Evolutionary conservation across 164 flowering plant species (phyloP), one percentile per base, ranked within the genome.

Genomic region (Stephania yunnanensis): DNA sequence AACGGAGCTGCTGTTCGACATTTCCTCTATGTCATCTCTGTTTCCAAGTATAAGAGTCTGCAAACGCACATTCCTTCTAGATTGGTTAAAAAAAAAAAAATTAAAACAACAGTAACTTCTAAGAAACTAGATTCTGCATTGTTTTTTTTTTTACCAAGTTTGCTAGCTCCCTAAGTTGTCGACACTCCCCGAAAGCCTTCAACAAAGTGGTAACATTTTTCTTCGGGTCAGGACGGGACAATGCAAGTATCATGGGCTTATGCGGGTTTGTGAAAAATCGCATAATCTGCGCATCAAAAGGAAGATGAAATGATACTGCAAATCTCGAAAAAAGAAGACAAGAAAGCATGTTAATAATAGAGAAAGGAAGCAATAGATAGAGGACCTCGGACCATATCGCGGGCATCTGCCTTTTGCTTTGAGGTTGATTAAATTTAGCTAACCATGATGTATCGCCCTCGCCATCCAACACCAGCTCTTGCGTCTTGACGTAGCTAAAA

Each of bases 221-320:
- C 83, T 92, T 92, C 0, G 94, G 97, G 80, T 92, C 97, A 70
- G 97, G 95, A 50, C 94, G 87, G 5, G 97, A 90, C 71, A 92
- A 74, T 66, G 97, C 97, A 5, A 92, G 89, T 74, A 91, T 92
- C 85, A 86, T 92, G 1, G 97, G 97, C 83, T 91, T 92, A 86
- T 89, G 94, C 46, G 94, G 95, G 80, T 92, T 92, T 8, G 89
- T 85, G 80, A 92, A 91, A 76, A 92, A 92, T 30, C 94, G 76
- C 91, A 87, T 92, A n/a, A 92, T 77, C 95, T 92, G 93, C 67
- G 13, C 19, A 61, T 61, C 25, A 19, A 61, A 61, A 8, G 66
- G 66, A 61, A 10, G 20, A 3, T n/a, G 15, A 19, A 10, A 30
- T 42, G 8, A 10, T n/a, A 7, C 17, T 48, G 50, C 1, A 55